Base-by-base conservation (phyloP, 768 basidiomycete genomes). In the Tulasnella sp. region DNA sequence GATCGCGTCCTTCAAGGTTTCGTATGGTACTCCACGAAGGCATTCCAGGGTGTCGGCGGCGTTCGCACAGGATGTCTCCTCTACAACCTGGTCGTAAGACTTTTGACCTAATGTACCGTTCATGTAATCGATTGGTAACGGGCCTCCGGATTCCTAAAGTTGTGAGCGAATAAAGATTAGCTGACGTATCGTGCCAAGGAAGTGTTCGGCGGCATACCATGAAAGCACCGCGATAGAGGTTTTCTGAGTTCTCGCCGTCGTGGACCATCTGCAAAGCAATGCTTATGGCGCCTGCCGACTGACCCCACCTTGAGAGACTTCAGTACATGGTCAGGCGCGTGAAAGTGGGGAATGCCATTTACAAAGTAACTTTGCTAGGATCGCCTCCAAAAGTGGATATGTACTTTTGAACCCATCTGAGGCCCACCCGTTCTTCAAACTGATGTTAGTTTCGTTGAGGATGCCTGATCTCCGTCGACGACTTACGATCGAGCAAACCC, bases 331-430 rank as follows among this genome's bases (percentile, higher is more conserved):
- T 35, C 61, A 13, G n/a, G 15, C 5, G 29, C 29, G 7, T 29
- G 16, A 32, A 35, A 72, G 13, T 29, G 26, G 20, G 15, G 10
- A 32, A 15, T 48, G 46, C 35, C 46, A 69, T 67, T 26, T 39
- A 77, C 61, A 77, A 69, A 39, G 77, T 74, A 20, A 81, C 81
- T 37, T 81, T 83, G 15, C 46, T 46, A 2, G 81, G 81, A 77
- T 86, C 83, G 35, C 85, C 85, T 3, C 85, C 85, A 79, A 85
- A 86, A 0, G 82, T 80, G 69, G 80, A 81, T 69, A 85, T 85
- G 79, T 86, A 83, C 74, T 84, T 80, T 61, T 84, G 82, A 2
- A 86, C 83, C 85, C 85, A 86, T 77, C 84, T 81, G 2, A 86
- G 79, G 5, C 83, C 84, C 29, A 82, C 79, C 3, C 82, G 77